Evolutionary conservation across 768 basidiomycete species (phyloP).

Genomic region (Collybia sp.): DNA sequence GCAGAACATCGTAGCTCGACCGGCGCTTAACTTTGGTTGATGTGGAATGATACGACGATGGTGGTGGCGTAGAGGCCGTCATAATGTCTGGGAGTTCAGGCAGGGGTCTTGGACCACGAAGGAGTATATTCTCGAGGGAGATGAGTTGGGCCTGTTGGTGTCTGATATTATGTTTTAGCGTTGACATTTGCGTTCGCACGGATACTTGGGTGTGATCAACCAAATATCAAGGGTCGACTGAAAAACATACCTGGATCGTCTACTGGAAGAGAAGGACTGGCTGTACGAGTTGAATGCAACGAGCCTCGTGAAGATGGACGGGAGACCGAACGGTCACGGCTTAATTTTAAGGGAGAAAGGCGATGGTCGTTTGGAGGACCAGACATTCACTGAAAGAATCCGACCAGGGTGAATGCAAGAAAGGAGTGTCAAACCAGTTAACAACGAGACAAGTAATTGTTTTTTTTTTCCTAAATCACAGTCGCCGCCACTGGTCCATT

Average conservation of each 20-base stretch:
- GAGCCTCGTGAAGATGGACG: constrained; percentile 41
- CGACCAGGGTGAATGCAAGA: constrained; percentile 3
- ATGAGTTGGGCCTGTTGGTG: constrained; percentile 81
- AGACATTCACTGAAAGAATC: constrained; percentile 27
- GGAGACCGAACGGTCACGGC: constrained; percentile 31
- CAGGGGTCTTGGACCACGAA: constrained; percentile 63
- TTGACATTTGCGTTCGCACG: constrained; percentile 75
- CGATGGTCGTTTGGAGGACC: constrained; percentile 9
- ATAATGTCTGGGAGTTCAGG: constrained; percentile 27
- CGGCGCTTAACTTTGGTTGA: constrained; percentile 52
- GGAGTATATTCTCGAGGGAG: constrained; percentile 61
- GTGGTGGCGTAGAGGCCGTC: constrained; percentile 26
- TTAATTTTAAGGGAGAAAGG: constrained; percentile 25
- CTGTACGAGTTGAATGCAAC: constrained; percentile 41
- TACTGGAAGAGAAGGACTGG: constrained; percentile 51
- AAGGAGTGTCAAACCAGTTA: constrained; percentile 9
- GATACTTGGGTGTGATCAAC: constrained; percentile 43
- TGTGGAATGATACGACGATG: constrained; percentile 25
- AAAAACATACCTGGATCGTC: constrained; percentile 62
- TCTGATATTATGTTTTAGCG: constrained; percentile 75
- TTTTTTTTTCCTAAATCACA: constrained; percentile 2
- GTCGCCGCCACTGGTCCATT: not conserved
- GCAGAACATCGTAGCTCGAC: constrained; percentile 69
- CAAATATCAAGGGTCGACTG: constrained; percentile 14
- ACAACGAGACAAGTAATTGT: constrained; percentile 5